phyloP scores from a whole-genome alignment of 345 rosid genomes.

The Eucalyptus lansdowneana region DNA sequence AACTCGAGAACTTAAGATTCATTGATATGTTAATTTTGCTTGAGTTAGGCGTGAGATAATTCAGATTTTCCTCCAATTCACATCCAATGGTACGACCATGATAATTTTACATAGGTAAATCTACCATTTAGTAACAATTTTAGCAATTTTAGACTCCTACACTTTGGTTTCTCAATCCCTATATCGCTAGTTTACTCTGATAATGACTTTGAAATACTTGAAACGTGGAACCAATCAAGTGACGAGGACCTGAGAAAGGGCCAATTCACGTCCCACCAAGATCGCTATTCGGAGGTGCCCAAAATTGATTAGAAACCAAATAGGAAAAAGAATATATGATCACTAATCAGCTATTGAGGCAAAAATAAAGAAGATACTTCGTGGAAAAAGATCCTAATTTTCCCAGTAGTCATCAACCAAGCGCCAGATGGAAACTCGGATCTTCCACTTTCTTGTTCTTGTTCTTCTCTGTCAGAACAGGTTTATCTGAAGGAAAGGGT shows the following conservation, averaged over 20 bases:
- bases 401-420: neutral
- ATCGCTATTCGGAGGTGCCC: neutral
- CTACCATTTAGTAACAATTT: neutral
- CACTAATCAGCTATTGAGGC: neutral
- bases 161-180: neutral
- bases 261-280: constrained; percentile 5
- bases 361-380: neutral
- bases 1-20: neutral
- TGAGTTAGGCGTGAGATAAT: neutral
- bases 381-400: neutral
- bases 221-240: constrained; percentile 15
- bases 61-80: neutral
- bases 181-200: neutral
- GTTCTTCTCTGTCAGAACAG: neutral
- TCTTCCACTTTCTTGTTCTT: neutral
- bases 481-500: neutral
- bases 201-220: neutral
- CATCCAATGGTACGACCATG: neutral
- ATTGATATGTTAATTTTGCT: neutral
- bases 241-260: neutral
- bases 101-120: neutral
- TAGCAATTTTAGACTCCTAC: neutral
- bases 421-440: neutral
- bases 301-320: neutral
- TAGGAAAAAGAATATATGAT: too few species aligned